phyloP scores from a whole-genome alignment of 164 flowering plant species.

The Annona squamosa region DNA sequence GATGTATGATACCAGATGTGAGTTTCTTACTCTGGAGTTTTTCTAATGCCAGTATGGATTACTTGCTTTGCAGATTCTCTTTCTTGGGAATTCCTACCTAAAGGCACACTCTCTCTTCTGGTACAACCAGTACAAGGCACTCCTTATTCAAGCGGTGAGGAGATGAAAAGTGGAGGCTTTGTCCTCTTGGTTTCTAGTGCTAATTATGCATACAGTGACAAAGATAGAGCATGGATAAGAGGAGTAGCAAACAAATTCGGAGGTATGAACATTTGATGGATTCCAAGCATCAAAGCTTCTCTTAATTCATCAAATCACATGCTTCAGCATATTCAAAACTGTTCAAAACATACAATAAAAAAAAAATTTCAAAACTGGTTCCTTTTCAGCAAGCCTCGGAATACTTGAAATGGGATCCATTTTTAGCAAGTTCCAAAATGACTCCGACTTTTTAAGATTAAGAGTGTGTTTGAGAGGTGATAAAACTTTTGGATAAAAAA shows the following conservation, averaged over 20 bases:
- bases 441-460: no score
- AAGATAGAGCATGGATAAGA: slow-evolving; percentile 64
- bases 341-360: neutral
- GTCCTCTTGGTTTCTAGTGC: slow-evolving; percentile 59
- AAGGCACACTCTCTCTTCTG: slow-evolving; percentile 54
- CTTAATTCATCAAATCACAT: neutral
- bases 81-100: slow-evolving; percentile 49
- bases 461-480: no score
- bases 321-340: neutral
- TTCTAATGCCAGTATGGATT: neutral
- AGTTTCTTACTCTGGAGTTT: no score
- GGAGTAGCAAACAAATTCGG: slow-evolving; percentile 48
- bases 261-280: slow-evolving; percentile 1
- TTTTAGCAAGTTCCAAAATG: no score
- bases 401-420: no score
- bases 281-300: neutral
- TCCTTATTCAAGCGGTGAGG: slow-evolving; percentile 13
- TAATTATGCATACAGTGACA: slow-evolving; percentile 55
- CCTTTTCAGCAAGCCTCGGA: neutral
- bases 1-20: no score
- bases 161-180: slow-evolving; percentile 37
- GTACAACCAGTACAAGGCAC: slow-evolving; percentile 47
- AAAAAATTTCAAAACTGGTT: no score
- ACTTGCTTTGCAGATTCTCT: slow-evolving; percentile 35
- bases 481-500: no score